phyloP scores from a whole-genome alignment of 495 filamentous ascomycete species.

The Chaetomium tenue region DNA sequence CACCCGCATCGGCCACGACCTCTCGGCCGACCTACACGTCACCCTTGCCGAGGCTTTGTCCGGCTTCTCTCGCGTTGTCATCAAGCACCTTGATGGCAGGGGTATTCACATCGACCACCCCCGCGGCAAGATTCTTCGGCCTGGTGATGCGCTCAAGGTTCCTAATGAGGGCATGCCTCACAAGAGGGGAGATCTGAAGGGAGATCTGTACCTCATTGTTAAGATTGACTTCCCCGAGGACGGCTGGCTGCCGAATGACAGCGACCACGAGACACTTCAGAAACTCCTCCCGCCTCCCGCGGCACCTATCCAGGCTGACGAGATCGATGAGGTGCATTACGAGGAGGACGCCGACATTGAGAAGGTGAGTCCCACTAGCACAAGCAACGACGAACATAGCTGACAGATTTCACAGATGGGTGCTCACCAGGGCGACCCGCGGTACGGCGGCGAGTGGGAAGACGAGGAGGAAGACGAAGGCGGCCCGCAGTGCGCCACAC shows the following conservation, averaged over 20 bases:
- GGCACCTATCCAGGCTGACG: constrained; percentile 61
- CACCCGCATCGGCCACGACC: constrained; percentile 75
- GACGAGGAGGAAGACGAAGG: constrained; percentile 74
- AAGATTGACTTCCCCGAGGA: constrained; percentile 86
- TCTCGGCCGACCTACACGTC: constrained; percentile 74
- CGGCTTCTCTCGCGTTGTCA: constrained; percentile 84
- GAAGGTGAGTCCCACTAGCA: constrained; percentile 54
- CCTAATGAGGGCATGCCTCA: constrained; percentile 88
- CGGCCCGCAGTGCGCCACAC: constrained; percentile 75
- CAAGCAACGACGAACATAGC: not conserved
- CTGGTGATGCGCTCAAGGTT: constrained; percentile 80
- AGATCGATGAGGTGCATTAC: constrained; percentile 83
- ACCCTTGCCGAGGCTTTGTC: constrained; percentile 80
- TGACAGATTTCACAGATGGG: constrained; percentile 54
- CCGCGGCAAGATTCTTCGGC: constrained; percentile 70
- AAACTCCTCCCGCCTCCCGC: constrained; percentile 68
- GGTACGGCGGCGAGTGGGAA: constrained; percentile 68
- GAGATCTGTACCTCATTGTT: constrained; percentile 83
- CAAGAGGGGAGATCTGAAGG: constrained; percentile 77
- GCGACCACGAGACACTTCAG: constrained; percentile 62
- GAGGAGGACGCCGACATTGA: constrained; percentile 78
- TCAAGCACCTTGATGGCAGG: constrained; percentile 91
- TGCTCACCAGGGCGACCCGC: constrained; percentile 62
- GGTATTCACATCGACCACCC: constrained; percentile 79
- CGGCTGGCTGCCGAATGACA: constrained; percentile 72